Conservation (phyloP, 1,284 basidiomycete species). For the Inonotus obliquus region DNA sequence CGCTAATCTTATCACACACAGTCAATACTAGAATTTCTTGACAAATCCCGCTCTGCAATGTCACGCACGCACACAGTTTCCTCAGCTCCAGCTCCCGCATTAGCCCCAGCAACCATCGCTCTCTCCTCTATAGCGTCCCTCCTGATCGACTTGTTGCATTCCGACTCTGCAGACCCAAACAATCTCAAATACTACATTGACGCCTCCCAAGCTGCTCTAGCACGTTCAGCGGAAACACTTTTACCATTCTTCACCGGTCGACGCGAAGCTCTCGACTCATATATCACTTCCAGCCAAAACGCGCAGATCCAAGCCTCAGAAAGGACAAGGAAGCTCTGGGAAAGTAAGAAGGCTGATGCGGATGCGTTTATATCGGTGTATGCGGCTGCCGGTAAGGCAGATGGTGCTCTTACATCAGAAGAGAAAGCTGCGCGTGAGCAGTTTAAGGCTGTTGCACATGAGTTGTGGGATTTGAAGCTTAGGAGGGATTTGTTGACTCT, state of each 20-base stretch:
- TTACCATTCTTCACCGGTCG: constrained; percentile 46
- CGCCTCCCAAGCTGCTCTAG: constrained; percentile 42
- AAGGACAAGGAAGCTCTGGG: constrained; percentile 58
- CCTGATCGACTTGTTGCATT: constrained; percentile 65
- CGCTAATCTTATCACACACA: constrained; percentile 27
- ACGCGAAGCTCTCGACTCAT: constrained; percentile 47
- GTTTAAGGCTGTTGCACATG: constrained; percentile 32
- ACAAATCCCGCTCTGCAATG: constrained; percentile 67
- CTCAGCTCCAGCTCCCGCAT: constrained; percentile 65
- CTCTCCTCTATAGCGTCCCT: constrained; percentile 51
- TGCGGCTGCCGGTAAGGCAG: constrained; percentile 38
- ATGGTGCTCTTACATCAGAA: constrained; percentile 32
- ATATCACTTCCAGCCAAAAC: constrained; percentile 47
- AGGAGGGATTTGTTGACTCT: constrained; percentile 41
- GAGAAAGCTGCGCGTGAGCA: constrained; percentile 30
- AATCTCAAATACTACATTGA: constrained; percentile 47
- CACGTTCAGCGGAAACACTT: constrained; percentile 34
- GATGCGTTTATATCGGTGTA: constrained; percentile 44
- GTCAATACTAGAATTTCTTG: constrained; percentile 78
- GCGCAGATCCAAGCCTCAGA: constrained; percentile 48
- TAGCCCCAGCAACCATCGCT: constrained; percentile 79
- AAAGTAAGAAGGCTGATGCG: constrained; percentile 43
- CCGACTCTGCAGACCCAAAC: constrained; percentile 49
- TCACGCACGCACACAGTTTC: constrained; percentile 68
- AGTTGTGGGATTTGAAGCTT: constrained; percentile 41